Percentiles rank a stretch among this genome's conserved stretches.
phyloP scores from a whole-genome alignment of 352 stramenopile genomes.

The Bremia lactucae region DNA sequence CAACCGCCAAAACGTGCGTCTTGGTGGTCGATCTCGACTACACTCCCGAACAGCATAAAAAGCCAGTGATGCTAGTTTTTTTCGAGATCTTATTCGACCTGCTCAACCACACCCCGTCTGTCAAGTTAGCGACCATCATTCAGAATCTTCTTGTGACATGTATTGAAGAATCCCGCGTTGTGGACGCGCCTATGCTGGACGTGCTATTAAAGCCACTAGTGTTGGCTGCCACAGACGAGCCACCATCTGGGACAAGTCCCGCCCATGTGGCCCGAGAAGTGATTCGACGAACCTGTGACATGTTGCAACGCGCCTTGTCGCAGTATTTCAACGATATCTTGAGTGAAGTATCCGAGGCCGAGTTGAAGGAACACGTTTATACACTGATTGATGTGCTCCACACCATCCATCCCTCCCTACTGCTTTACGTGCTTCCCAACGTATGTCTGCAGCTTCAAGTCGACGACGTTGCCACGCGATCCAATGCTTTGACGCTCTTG shows the following conservation, averaged over 20 bases:
- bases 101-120: conserved; percentile 44
- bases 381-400: conserved; percentile 77
- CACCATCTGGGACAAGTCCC: conserved; percentile 10
- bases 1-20: conserved; percentile 43
- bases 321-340: conserved; percentile 80
- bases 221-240: not conserved
- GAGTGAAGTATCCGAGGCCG: conserved; percentile 30
- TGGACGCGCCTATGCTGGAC: conserved; percentile 64
- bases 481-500: conserved; percentile 64
- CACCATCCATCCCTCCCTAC: conserved; percentile 59
- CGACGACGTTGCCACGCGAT: conserved; percentile 74
- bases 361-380: conserved; percentile 76
- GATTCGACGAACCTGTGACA: conserved; percentile 59
- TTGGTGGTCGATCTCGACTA: conserved; percentile 47
- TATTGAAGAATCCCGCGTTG: conserved; percentile 54
- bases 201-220: conserved; percentile 49
- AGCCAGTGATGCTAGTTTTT: conserved; percentile 54
- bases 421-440: conserved; percentile 79
- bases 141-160: conserved; percentile 59
- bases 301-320: conserved; percentile 52
- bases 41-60: conserved; percentile 26
- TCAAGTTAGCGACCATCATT: conserved; percentile 70
- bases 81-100: conserved; percentile 60
- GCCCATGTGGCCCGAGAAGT: conserved; percentile 62
- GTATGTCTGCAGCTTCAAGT: conserved; percentile 81